Evolutionary conservation across 2,329 filamentous ascomycete genomes (phyloP), one percentile per base, ranked within the genome.

Genomic region (Ophiostoma fasciatum): DNA sequence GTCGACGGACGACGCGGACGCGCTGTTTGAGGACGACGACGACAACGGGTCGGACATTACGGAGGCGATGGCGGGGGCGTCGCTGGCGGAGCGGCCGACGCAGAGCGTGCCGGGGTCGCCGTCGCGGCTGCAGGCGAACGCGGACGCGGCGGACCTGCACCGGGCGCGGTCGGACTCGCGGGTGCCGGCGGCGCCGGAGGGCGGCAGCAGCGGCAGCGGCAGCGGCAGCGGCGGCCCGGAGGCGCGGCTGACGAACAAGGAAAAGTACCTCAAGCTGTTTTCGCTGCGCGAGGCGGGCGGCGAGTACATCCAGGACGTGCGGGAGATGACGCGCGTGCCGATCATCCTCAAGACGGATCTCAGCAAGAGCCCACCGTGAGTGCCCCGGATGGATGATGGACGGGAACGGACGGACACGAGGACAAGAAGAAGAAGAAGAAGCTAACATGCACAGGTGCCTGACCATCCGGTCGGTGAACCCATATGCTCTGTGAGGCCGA

Each of bases 341-440:
- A 82, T 98, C 47, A 93, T 98, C 56, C 64, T 98, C 52, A 96
- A 94, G 77, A 96, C 90, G 46, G 90, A 98, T 63, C 72, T 98
- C 51, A 83, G 71, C 63, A 98, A 98, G 82, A 96, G 88, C 64
- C 90, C 90, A 62, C 90, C 90, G 87, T 98, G 81, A 77, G 90
- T 88, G 32, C 18, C 18, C 23, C 13, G 15, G 28, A 8, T n/a
- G 33, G 25, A 27, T 27, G 9, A 13, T 27, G 25, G n/a, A n/a
- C n/a, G n/a, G n/a, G n/a, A n/a, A n/a, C n/a, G n/a, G n/a, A n/a
- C n/a, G n/a, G n/a, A n/a, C n/a, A n/a, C n/a, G n/a, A n/a, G n/a
- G n/a, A n/a, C n/a, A n/a, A n/a, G n/a, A n/a, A n/a, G n/a, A n/a
- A n/a, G n/a, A n/a, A 27, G 12, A 27, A 4, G 7, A 19, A 14